phyloP scores from a whole-genome alignment of 805 yeast genomes.

The Cyberlindnera maritima region DNA sequence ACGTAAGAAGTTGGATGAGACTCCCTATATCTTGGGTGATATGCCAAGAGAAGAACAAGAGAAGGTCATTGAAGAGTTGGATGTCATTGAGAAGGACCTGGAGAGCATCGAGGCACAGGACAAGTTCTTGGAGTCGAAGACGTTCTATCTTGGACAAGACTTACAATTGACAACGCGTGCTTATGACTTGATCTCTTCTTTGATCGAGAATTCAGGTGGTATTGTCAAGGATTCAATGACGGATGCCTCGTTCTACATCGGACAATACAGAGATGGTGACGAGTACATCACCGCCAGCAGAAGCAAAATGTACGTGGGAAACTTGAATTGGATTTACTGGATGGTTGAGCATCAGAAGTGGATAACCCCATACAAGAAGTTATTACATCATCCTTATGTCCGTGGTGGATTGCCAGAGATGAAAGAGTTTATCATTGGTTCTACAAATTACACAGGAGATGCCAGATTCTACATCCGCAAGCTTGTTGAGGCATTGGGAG shows the following conservation, averaged over 20 bases:
- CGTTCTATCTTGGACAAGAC: slow-evolving; percentile 53
- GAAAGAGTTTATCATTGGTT: slow-evolving; percentile 53
- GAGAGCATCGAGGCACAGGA: slow-evolving; percentile 10
- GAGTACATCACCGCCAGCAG: slow-evolving; percentile 48
- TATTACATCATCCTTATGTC: slow-evolving; percentile 69
- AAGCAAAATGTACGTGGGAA: slow-evolving; percentile 51
- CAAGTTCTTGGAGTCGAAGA: slow-evolving; percentile 40
- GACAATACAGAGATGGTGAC: slow-evolving; percentile 58
- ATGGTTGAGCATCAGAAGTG: slow-evolving; percentile 55
- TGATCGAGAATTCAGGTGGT: slow-evolving; percentile 59
- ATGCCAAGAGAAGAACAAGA: slow-evolving; percentile 11
- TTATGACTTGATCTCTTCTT: slow-evolving; percentile 35
- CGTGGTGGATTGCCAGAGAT: slow-evolving; percentile 50
- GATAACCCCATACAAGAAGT: slow-evolving; percentile 49
- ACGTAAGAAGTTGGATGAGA: slow-evolving; percentile 48
- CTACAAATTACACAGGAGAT: slow-evolving; percentile 84
- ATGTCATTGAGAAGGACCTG: slow-evolving; percentile 10
- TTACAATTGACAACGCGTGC: slow-evolving; percentile 48
- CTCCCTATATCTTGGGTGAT: slow-evolving; percentile 3
- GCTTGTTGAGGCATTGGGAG: slow-evolving; percentile 70
- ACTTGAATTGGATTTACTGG: slow-evolving; percentile 72
- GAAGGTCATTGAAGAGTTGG: slow-evolving; percentile 14
- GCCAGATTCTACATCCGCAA: slow-evolving; percentile 70
- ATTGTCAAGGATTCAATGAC: slow-evolving; percentile 29
- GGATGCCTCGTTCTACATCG: slow-evolving; percentile 51